Evolutionary conservation across 176 grass and related monocot species (phyloP).

Genomic region (Ensete ventricosum): DNA sequence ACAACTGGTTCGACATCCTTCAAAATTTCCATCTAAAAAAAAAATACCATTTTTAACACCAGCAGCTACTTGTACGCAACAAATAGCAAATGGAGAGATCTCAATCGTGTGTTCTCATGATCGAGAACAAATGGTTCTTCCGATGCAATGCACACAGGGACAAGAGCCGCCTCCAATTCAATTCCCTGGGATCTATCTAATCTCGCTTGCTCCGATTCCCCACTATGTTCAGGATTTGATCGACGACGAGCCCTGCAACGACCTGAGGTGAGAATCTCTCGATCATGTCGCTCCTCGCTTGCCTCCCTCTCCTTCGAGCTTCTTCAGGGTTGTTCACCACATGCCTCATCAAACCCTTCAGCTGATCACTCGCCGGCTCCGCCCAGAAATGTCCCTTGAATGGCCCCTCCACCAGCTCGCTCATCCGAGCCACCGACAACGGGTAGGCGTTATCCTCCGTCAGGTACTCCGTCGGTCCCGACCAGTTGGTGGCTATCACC

Average conservation of each 20-base stretch:
- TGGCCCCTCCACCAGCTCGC: constrained; percentile 39
- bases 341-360: constrained; percentile 50
- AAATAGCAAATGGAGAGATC: too few relatives aligned
- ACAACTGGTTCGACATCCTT: background rate
- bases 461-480: constrained; percentile 52
- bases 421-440: constrained; percentile 27
- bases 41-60: too few relatives aligned
- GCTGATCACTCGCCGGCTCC: constrained; percentile 34
- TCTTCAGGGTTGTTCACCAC: constrained; percentile 29
- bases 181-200: too few relatives aligned
- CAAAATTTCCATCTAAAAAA: too few relatives aligned
- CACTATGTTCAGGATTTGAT: constrained; percentile 24
- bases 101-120: too few relatives aligned
- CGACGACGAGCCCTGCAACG: constrained; percentile 40
- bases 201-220: background rate
- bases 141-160: too few relatives aligned
- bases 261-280: constrained; percentile 43
- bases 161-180: too few relatives aligned
- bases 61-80: too few relatives aligned
- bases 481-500: constrained; percentile 60
- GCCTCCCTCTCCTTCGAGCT: constrained; percentile 38
- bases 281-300: constrained; percentile 49
- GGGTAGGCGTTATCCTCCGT: constrained; percentile 61
- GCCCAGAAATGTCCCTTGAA: constrained; percentile 55
- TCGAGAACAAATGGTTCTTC: too few relatives aligned